Evolutionary conservation across 2,329 filamentous ascomycete species (phyloP).

Genomic region (Teratosphaeria viscida): DNA sequence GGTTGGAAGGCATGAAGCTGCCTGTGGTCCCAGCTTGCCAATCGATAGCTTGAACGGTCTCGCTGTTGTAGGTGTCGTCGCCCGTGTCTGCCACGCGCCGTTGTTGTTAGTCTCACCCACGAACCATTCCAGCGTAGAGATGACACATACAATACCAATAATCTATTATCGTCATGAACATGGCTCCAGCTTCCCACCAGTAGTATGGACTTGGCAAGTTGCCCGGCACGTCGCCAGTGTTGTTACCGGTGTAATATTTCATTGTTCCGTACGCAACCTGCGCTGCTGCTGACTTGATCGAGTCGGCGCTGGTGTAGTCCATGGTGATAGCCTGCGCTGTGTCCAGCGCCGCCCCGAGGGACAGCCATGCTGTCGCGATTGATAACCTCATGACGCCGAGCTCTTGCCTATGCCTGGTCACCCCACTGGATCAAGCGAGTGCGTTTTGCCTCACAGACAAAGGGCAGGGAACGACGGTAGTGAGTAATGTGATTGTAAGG

Average conservation of each 20-base stretch:
- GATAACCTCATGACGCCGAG: background rate
- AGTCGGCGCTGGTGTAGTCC: constrained; percentile 22
- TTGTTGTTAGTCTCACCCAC: background rate
- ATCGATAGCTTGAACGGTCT: constrained; percentile 7
- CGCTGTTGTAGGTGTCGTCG: constrained; percentile 11
- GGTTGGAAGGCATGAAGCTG: constrained; percentile 30
- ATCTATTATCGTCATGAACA: constrained; percentile 60
- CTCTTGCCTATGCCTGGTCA: background rate
- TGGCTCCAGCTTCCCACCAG: constrained; percentile 56
- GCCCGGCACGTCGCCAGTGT: constrained; percentile 41
- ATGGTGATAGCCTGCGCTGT: constrained; percentile 4
- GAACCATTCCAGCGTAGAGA: background rate
- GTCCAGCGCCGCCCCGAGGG: background rate
- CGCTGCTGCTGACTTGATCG: constrained; percentile 34
- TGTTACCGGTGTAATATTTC: constrained; percentile 42
- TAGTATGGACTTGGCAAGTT: constrained; percentile 56
- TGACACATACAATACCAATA: constrained; percentile 47
- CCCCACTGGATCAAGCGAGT: background rate
- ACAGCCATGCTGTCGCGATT: background rate
- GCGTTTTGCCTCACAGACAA: background rate
- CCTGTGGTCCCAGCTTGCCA: constrained; percentile 8
- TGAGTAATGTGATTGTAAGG: background rate
- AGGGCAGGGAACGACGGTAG: background rate
- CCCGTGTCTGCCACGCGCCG: constrained; percentile 6
- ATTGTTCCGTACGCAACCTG: constrained; percentile 36